Base-by-base conservation (phyloP, 2,329 filamentous ascomycete genomes). In the Colletotrichum karsti region DNA sequence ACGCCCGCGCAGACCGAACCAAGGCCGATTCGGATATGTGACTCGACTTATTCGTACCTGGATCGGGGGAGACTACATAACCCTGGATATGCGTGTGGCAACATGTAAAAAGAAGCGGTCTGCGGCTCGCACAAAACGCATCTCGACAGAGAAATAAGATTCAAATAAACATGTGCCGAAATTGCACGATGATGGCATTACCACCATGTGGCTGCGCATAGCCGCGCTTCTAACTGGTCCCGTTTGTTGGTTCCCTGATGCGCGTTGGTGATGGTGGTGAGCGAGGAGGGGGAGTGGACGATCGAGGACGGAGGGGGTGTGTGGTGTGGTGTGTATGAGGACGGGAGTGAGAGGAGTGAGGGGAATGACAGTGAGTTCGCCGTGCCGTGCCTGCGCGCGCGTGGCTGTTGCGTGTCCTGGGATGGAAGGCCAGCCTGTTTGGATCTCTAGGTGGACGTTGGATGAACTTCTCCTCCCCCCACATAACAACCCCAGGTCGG, bases 51-150 rank as follows among this genome's bases (percentile, higher is more conserved):
- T n/a, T n/a, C n/a, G n/a, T n/a, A n/a, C n/a, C n/a, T 35, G 15
- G 33, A 35, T 35, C 33, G 33, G 33, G 33, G 33, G 4, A 13
- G 7, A 13, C 10, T 4, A 12, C 9, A 35, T 4, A 39, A 15
- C 48, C 39, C 28, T 7, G 9, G n/a, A n/a, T n/a, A 44, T 37
- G 22, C 8, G 13, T 33, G 26, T 54, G 63, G 56, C 46, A 62
- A n/a, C n/a, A n/a, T n/a, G n/a, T n/a, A n/a, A n/a, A n/a, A 62
- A 66, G 63, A 66, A 62, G 63, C 63, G 63, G 63, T 66, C 63
- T 66, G 57, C 48, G 33, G 39, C 15, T 12, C 37, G 39, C 55
- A 48, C 39, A n/a, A n/a, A 15, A 26, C 33, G 10, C 15, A 9
- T n/a, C 8, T 5, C 7, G 26, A 30, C 12, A 30, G 44, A 15